Percentiles rank a stretch among this genome's conserved stretches.
Conservation (phyloP, 148 eudicot species). For the Vaccinium macrocarpon region DNA sequence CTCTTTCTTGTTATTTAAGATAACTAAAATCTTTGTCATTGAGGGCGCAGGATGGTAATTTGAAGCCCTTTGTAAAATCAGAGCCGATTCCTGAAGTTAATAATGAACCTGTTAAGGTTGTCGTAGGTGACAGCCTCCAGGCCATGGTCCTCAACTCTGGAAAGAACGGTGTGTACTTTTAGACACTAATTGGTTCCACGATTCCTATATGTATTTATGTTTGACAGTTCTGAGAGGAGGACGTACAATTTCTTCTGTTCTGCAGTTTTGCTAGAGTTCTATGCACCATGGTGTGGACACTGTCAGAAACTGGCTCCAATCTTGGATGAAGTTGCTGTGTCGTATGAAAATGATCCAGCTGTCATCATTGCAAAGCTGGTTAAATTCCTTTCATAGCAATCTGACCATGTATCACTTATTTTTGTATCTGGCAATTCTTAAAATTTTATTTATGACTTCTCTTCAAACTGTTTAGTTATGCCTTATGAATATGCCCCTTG, state of each 20-base stretch:
- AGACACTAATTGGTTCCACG: neutral
- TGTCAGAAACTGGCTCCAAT: slow-evolving; percentile 65
- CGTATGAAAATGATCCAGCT: slow-evolving; percentile 42
- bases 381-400: slow-evolving; percentile 20
- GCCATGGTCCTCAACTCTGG: slow-evolving; percentile 55
- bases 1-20: neutral
- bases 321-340: slow-evolving; percentile 63
- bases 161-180: slow-evolving; percentile 40
- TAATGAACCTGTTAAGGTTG: slow-evolving; percentile 66
- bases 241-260: neutral
- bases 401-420: neutral
- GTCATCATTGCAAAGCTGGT: slow-evolving; percentile 68
- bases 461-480: neutral
- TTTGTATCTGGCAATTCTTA: neutral
- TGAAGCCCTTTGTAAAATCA: slow-evolving; percentile 45
- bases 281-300: slow-evolving; percentile 82
- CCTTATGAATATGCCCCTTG: neutral
- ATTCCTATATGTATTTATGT: neutral
- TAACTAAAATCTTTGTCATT: neutral
- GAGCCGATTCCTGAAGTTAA: slow-evolving; percentile 59
- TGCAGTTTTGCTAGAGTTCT: slow-evolving; percentile 61
- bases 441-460: neutral
- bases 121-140: slow-evolving; percentile 52
- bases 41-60: slow-evolving; percentile 52
- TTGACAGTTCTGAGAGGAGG: neutral